Conservation (phyloP, 176 grass and related monocot genomes). For the Carex littledalei region DNA sequence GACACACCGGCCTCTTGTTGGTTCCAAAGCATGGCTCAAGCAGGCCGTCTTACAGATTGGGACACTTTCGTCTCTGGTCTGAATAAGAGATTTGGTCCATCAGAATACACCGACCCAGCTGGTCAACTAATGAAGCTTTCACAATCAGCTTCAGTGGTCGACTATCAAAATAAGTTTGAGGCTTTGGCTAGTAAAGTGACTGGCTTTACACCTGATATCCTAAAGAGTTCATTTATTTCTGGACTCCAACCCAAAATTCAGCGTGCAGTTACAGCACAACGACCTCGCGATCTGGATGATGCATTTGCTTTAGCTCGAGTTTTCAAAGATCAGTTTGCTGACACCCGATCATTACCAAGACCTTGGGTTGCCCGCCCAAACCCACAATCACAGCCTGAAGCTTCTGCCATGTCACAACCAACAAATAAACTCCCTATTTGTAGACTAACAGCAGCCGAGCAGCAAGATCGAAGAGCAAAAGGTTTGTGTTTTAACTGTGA, state of each 20-base stretch:
- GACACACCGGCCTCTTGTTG: neutral
- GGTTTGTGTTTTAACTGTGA: neutral
- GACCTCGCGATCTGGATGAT: neutral
- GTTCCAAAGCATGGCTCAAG: neutral
- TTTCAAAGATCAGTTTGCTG: constrained; percentile 8
- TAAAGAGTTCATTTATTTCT: neutral
- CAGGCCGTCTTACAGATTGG: constrained; percentile 9
- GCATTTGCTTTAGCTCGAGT: constrained; percentile 7
- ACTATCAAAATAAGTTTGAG: constrained; percentile 14
- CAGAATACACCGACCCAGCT: neutral
- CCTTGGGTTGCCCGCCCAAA: neutral
- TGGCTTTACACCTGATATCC: constrained; percentile 1
- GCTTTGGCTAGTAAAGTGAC: constrained; percentile 17
- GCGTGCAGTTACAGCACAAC: neutral
- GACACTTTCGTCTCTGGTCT: constrained; percentile 4
- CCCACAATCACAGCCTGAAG: neutral
- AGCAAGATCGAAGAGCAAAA: constrained; percentile 3
- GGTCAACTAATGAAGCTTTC: constrained; percentile 9
- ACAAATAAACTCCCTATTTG: neutral
- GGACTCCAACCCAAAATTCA: constrained; percentile 3
- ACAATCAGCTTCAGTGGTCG: constrained; percentile 6
- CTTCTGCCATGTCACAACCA: neutral
- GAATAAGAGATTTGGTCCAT: neutral
- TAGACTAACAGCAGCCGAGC: neutral
- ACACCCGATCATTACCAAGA: neutral